Percentiles rank a stretch among this genome's conserved stretches.
phyloP scores from a whole-genome alignment of 1,139 yeast genomes.

The Candida neerlandica region DNA sequence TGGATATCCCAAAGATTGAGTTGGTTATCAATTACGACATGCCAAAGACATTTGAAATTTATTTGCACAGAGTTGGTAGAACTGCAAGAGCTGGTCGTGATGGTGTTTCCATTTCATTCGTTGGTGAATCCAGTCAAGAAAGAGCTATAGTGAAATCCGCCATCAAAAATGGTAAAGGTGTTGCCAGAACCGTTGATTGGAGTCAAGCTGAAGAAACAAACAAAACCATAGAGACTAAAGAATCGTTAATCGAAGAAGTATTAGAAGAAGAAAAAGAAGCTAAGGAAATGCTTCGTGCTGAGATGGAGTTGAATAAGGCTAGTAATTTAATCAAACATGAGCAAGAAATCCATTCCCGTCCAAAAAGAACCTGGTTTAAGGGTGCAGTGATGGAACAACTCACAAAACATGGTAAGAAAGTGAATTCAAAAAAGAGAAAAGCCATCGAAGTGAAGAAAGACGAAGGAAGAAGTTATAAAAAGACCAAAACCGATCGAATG shows the following conservation, averaged over 20 bases:
- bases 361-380: slow-evolving; percentile 97
- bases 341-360: slow-evolving; percentile 84
- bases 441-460: slow-evolving; percentile 44
- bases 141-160: slow-evolving; percentile 89
- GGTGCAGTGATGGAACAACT: slow-evolving; percentile 51
- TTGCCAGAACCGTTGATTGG: slow-evolving; percentile 91
- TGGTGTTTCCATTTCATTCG: slow-evolving; percentile 90
- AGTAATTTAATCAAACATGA: slow-evolving; percentile 78
- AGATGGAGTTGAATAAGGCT: slow-evolving; percentile 86
- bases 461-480: slow-evolving; percentile 61
- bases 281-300: slow-evolving; percentile 84
- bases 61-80: slow-evolving; percentile 97
- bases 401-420: slow-evolving; percentile 46
- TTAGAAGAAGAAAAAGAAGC: slow-evolving; percentile 86
- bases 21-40: slow-evolving; percentile 91
- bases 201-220: slow-evolving; percentile 70
- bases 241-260: slow-evolving; percentile 68
- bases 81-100: slow-evolving; percentile 99
- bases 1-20: slow-evolving; percentile 97
- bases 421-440: slow-evolving; percentile 62
- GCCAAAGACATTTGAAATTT: slow-evolving; percentile 90
- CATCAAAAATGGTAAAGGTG: slow-evolving; percentile 61
- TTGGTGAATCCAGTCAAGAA: slow-evolving; percentile 85
- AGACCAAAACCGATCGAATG: slow-evolving; percentile 67
- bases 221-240: slow-evolving; percentile 59